Conservation (phyloP, 768 basidiomycete genomes). For the Coprinopsis sp. region DNA sequence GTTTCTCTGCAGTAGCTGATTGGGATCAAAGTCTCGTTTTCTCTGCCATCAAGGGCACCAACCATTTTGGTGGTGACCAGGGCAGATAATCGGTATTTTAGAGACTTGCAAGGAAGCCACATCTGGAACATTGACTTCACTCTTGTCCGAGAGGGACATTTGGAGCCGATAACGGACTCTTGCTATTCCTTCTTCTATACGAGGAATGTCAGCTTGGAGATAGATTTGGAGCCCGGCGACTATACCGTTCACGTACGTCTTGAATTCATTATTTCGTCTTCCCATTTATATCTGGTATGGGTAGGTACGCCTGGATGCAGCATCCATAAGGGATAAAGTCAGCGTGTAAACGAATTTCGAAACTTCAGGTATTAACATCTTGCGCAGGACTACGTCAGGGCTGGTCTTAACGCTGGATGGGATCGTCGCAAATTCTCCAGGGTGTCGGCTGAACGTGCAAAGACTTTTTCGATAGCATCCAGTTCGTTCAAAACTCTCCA, state of each 20-base stretch:
- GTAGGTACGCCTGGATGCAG: conserved; percentile 5
- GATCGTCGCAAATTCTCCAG: conserved; percentile 26
- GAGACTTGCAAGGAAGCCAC: conserved; percentile 30
- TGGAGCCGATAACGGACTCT: conserved; percentile 24
- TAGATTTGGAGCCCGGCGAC: conserved; percentile 33
- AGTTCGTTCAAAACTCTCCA: conserved; percentile 17
- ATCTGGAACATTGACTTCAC: conserved; percentile 41
- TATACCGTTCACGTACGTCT: conserved; percentile 35
- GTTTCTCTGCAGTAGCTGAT: not conserved
- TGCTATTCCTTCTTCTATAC: conserved; percentile 20
- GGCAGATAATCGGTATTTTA: conserved; percentile 40
- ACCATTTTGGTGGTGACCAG: conserved; percentile 42
- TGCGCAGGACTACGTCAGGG: conserved; percentile 26
- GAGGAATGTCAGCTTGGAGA: conserved; percentile 32
- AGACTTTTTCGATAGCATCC: conserved; percentile 26
- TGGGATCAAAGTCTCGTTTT: conserved; percentile 3
- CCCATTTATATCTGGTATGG: too few relatives aligned
- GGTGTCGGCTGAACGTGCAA: conserved; percentile 23
- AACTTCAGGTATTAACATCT: not conserved
- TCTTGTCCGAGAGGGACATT: conserved; percentile 36
- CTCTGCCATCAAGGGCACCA: conserved; percentile 28
- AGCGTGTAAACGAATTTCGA: not conserved
- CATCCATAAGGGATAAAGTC: conserved; percentile 1
- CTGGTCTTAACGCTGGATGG: conserved; percentile 20
- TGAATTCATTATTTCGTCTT: conserved; percentile 16